Evolutionary conservation across 352 stramenopile genomes (phyloP), one percentile per base, ranked within the genome.

Genomic region (Phytophthora sojae): DNA sequence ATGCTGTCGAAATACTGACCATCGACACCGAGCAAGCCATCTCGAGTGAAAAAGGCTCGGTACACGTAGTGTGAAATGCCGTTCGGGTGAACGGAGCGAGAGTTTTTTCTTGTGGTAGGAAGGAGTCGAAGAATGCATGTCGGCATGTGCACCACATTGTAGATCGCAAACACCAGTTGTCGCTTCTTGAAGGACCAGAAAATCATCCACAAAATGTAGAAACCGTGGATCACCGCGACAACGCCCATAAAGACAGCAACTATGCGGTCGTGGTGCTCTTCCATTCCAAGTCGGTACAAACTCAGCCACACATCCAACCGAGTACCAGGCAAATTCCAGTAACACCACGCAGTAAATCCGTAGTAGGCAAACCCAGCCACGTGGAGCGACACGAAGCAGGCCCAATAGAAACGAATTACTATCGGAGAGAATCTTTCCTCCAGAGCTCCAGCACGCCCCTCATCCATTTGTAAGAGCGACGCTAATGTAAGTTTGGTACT

Each of bases 1-100:
- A 77, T 19, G 0, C 67, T 35, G 8, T 70, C 70, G 21, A 76
- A 79, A 50, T 77, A 71, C 30, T 64, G 58, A 3, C 58, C 57
- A 23, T 73, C 67, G 21, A 81, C 65, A 30, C 57, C 76, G 6
- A 80, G 7, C 14, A 75, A 4, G 0, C 69, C 64, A 21, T 57
- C 32, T n/a, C 42, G 47, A 4, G 64, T 23, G 42, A 77, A 64
- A 2, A 75, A 21, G 9, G 50, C 54, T 26, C 49, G 7, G 35
- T 73, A 76, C 14, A 70, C 6, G 8, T 47, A 47, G 3, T 32
- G 11, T 2, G 35, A 3, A 42, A 14, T 37, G 1, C 17, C 15
- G 25, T 63, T 57, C 12, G 42, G 49, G 19, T 57, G 51, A n/a
- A 58, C 17, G 29, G 35, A 44, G 14, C 35, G 30, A n/a, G 51